These are phyloP conservation scores for Ophiocordyceps camponoti-rufipedis DNA, from an alignment of 2,329 filamentous ascomycete genomes.

Conservation along the genomic window DNA sequence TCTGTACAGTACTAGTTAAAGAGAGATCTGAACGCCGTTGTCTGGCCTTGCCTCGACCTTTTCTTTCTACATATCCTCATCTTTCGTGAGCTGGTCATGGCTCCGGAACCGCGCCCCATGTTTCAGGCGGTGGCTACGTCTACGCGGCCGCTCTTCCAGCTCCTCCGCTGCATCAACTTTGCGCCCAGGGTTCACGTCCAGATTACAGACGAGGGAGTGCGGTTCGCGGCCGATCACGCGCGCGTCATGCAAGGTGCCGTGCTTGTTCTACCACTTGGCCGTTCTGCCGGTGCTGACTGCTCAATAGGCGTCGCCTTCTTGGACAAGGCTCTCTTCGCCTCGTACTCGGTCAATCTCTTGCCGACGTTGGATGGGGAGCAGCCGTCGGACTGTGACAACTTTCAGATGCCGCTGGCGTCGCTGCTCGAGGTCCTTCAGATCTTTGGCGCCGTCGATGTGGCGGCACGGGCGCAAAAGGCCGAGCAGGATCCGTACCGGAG, in stretches of 20 bases:
- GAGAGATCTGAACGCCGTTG: constrained; percentile 8
- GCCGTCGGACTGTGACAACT: constrained; percentile 38
- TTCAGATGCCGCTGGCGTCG: constrained; percentile 73
- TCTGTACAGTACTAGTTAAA: constrained; percentile 19
- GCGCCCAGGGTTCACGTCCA: constrained; percentile 43
- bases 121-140: constrained; percentile 65
- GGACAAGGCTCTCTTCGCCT: constrained; percentile 75
- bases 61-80: constrained; percentile 2
- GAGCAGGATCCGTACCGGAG: constrained; percentile 43
- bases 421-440: constrained; percentile 91
- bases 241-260: constrained; percentile 71
- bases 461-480: constrained; percentile 35
- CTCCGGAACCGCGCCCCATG: constrained; percentile 26
- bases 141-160: constrained; percentile 54
- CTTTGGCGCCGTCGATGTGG: constrained; percentile 65
- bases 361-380: constrained; percentile 16
- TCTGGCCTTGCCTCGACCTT: background rate
- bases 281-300: background rate
- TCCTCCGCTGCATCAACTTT: constrained; percentile 39
- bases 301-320: constrained; percentile 46
- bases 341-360: constrained; percentile 50
- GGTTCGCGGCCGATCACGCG: constrained; percentile 75
- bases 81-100: constrained; percentile 7
- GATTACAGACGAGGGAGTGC: constrained; percentile 68
- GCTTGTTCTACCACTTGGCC: constrained; percentile 1